Percentiles rank a stretch among this genome's conserved stretches.
These are phyloP conservation scores for Cercospora sp. DNA, from an alignment of 2,329 filamentous ascomycete species.

Conservation along the genomic window DNA sequence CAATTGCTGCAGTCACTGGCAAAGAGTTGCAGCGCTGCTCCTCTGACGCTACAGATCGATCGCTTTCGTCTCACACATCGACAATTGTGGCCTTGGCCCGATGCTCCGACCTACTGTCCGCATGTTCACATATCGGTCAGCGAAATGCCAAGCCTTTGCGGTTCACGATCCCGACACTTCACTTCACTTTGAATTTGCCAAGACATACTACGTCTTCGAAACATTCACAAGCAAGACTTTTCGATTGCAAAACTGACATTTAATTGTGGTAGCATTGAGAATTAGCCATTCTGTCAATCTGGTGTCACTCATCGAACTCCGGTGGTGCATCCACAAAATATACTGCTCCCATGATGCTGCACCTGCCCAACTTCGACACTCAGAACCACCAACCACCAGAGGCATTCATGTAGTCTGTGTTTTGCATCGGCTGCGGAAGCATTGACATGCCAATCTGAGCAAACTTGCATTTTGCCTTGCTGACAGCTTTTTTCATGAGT, in stretches of 20 bases:
- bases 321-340: background rate
- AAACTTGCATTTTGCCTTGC: background rate
- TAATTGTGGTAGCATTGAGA: background rate
- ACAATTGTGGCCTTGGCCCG: background rate
- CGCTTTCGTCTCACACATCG: background rate
- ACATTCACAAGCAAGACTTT: background rate
- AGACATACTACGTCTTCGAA: background rate
- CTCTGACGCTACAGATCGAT: background rate
- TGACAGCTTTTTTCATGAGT: background rate
- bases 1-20: background rate
- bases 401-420: background rate
- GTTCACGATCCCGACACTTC: background rate
- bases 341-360: background rate
- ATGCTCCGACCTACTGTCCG: background rate
- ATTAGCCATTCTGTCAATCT: background rate
- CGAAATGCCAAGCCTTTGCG: background rate
- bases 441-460: background rate
- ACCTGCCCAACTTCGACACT: background rate
- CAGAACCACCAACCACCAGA: background rate
- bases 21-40: background rate
- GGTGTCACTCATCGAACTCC: background rate
- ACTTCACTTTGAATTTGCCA: background rate
- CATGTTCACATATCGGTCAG: background rate
- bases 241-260: background rate
- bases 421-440: background rate